Evolutionary conservation across 345 rosid genomes (phyloP), one percentile per base, ranked within the genome.

Genomic region (Populus simonii): DNA sequence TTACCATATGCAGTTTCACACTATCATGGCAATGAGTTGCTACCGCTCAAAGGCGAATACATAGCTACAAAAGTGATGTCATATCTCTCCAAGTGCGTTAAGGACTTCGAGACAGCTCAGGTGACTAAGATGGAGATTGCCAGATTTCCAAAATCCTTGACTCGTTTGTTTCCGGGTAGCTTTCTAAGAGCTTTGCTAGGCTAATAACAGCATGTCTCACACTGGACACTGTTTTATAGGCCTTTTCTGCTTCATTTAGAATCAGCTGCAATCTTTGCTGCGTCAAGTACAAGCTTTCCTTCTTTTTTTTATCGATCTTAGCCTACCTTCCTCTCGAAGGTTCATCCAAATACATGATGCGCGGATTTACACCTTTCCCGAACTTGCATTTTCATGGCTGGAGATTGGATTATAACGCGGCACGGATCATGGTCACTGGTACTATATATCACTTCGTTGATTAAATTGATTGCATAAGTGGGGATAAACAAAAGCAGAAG

Each of bases 361-460:
- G 85, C 0, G 88, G 89, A 0, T 84, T 87, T 22, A 88, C 92
- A 41, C 86, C 90, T 17, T 83, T 87, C 76, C 86, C 85, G 1
- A 90, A 90, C 76, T 65, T 90, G 39, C 39, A 36, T 36, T 81
- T 90, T 90, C 83, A 84, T 90, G 90, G 92, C 94, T 1, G 90
- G 92, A 68, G 90, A 89, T 80, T 89, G 94, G 94, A 87, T 90
- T 15, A 70, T 85, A 72, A 86, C 70, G 59, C 82, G 92, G 9
- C 93, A 90, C 31, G 93, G 93, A 66, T 90, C 93, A 18, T 90
- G 96, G 89, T 88, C 90, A 66, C 89, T 87, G 89, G 88, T 86
- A n/a, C 13, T n/a, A 31, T 1, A 31, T 17, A 13, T 68, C 29
- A 55, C 35, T 31, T 22, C 22, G 15, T 23, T 55, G 3, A 38